Base-by-base conservation (phyloP, 2,329 filamentous ascomycete genomes). In the Rugonectria rugulosa region DNA sequence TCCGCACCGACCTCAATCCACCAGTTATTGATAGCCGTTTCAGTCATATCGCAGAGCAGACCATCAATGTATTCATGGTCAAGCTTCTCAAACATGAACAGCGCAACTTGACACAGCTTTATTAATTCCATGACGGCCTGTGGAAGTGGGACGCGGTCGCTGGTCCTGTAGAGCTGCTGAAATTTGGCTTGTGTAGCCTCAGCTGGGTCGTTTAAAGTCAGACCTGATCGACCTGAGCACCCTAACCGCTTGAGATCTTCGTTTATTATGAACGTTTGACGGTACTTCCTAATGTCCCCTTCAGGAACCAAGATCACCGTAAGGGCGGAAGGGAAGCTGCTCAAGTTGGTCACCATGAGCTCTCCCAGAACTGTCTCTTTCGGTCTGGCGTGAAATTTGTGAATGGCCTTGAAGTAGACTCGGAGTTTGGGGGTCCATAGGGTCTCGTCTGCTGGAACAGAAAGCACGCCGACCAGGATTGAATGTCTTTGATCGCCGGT, bases 1-100 rank as follows among this genome's bases (percentile, higher is more conserved):
- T 98, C 94, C 1, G 88, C 88, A 2, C 95, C 95, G 56, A 97
- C 89, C 67, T 97, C 91, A 1, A 90, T 88, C 95, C 95, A 98
- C 95, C 95, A 99, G 72, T 97, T 91, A 59, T 88, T 89, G 65
- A 98, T 87, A 2, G 93, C 92, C 59, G 84, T 88, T 72, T 99
- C 95, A 0, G 95, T 98, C 37, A 95, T 81, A 75, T 99, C 95
- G 72, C 95, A 99, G 3, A 99, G 82, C 20, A 97, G 77, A 0
- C 95, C 95, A 68, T 99, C 95, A 7, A 91, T 90, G 70, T 96
- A 98, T 62, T 93, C 90, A 24, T 88, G 83, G n/a, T 91, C 88
- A 6, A 98, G 79, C 71, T 93, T 92, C 49, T 89, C 91, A 73
- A 97, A 99, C 57, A 97, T 79, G 68, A 91, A 88, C 56, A 99